phyloP scores from a whole-genome alignment of 345 rosid genomes.

The Sonneratia alba region DNA sequence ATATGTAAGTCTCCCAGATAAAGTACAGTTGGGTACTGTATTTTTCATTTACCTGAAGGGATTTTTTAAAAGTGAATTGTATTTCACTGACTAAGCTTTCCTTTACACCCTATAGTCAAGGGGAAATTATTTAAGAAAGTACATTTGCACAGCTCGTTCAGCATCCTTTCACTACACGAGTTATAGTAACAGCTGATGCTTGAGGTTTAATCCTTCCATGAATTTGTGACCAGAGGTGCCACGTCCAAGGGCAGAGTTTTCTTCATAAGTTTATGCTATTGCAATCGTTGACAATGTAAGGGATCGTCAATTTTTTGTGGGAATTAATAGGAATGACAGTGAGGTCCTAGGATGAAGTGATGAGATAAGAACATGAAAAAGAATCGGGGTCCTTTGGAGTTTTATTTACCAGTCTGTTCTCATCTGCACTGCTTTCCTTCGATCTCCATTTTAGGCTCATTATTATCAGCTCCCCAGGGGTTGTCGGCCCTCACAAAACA shows the following conservation, averaged over 20 bases:
- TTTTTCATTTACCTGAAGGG: background rate
- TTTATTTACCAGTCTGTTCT: conserved; percentile 41
- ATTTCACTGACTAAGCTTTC: too few species aligned
- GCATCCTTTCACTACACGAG: conserved; percentile 19
- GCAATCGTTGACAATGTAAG: conserved; percentile 17
- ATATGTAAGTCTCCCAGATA: conserved; percentile 28
- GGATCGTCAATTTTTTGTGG: background rate
- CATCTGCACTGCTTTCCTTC: conserved; percentile 49
- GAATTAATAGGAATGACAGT: background rate
- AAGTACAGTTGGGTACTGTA: too few species aligned
- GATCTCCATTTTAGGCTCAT: conserved; percentile 67
- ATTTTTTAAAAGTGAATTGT: too few species aligned
- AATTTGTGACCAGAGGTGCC: conserved; percentile 27
- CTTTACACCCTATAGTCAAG: background rate
- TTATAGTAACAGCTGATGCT: conserved; percentile 29
- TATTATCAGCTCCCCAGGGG: conserved; percentile 78
- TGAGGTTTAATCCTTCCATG: conserved; percentile 35
- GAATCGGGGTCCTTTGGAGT: background rate
- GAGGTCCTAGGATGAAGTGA: background rate
- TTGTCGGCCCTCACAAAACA: conserved; percentile 32
- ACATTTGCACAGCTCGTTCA: background rate
- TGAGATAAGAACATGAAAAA: background rate
- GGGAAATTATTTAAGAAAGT: background rate
- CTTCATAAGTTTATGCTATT: conserved; percentile 41
- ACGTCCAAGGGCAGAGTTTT: conserved; percentile 34